Base-by-base conservation (phyloP, 306 rosid species). In the Elaeagnus macrophylla region DNA sequence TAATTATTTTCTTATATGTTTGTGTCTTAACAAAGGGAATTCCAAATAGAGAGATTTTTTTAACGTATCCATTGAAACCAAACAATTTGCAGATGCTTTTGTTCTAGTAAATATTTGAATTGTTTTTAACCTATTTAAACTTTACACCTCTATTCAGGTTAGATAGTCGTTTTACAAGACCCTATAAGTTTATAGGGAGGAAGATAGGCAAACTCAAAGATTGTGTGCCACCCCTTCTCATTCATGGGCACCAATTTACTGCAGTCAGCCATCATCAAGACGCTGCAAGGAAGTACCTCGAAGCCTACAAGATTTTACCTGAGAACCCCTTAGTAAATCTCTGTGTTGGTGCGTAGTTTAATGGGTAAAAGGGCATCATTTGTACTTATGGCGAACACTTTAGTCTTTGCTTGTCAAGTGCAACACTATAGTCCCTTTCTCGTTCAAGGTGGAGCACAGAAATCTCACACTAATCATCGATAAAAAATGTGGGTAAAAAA, bases 201-300 rank as follows among this genome's bases (percentile, higher is more conserved):
- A 90, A 72, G 79, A 78, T 77, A 68, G 81, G 70, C 56, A 83
- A 90, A 46, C 72, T 71, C 54, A 56, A 48, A 46, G 95, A 90
- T 62, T 81, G 80, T 74, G 94, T 81, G 44, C 88, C 97, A 10
- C 95, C 97, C 43, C 63, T 77, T 53, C 64, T 90, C 62, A 79
- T 90, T 67, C 69, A 82, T 3, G 97, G 80, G 35, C 94, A 86
- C 67, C 97, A 86, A 54, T 77, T 79, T 65, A 83, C 94, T 41
- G 5, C 59, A 51, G 69, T 61, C 53, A 83, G 91, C 65, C 88
- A 82, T 59, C 95, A 86, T 58, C 97, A 86, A 83, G 95, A 86
- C 17, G 97, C 95, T 10, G 84, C 94, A 16, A 81, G 84, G 65
- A 87, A 85, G 64, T 90, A 90, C 68, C 90, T 90, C 46, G 94